phyloP scores from a whole-genome alignment of 225 moss, liverwort and hornwort genomes.

The Pseudoscleropodium purum region DNA sequence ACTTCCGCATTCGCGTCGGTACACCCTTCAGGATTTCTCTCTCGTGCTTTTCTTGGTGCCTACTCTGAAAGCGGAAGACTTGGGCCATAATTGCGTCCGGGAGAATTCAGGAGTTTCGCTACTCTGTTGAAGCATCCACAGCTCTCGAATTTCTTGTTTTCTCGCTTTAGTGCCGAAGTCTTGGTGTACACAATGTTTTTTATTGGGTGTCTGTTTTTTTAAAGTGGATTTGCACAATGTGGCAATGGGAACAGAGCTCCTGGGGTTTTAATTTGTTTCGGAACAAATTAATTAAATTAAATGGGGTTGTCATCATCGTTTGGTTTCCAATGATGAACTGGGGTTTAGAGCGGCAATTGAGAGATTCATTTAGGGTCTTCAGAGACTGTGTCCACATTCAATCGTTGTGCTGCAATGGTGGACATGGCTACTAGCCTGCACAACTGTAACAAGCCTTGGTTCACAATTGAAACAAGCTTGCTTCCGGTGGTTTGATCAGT shows the following conservation, averaged over 20 bases:
- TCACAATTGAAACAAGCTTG: too few species aligned
- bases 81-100: background rate
- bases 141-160: background rate
- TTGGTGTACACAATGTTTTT: background rate
- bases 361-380: too few species aligned
- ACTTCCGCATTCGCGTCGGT: background rate
- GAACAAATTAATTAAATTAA: background rate
- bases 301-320: too few species aligned
- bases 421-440: too few species aligned
- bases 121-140: background rate
- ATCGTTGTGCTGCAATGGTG: too few species aligned
- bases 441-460: too few species aligned
- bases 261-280: background rate
- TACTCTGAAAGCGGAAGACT: background rate
- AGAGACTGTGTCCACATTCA: too few species aligned
- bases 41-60: background rate
- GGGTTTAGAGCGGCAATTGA: too few species aligned
- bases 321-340: too few species aligned
- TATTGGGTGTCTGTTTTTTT: background rate
- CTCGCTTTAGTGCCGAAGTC: background rate
- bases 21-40: background rate
- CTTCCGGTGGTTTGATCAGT: too few species aligned
- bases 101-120: background rate
- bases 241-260: background rate
- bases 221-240: background rate